A percentile compares a stretch with the other conserved stretches of the same genome.
Conservation (phyloP, 116 monocot species). For the Dioscorea cayenensis region DNA sequence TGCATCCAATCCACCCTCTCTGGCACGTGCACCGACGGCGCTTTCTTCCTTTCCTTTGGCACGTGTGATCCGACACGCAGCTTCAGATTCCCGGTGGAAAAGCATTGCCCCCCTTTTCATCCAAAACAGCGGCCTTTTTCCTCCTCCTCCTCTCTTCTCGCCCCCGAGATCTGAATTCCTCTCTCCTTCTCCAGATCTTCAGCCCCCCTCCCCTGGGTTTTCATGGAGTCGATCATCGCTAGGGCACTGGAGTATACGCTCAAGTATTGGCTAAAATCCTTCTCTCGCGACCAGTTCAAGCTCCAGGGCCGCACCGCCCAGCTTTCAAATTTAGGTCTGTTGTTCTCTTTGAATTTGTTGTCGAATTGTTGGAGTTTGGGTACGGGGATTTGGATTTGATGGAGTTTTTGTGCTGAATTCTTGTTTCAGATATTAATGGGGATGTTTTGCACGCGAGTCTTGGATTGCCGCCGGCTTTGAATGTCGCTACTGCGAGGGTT, state of each 20-base stretch:
- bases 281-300: constrained; percentile 99
- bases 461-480: constrained; percentile 73
- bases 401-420: constrained; percentile 5
- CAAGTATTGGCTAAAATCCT: constrained; percentile 99
- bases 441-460: constrained; percentile 87
- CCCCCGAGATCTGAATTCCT: neutral
- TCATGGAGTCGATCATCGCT: constrained; percentile 96
- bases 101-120: neutral
- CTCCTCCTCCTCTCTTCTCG: neutral
- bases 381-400: neutral
- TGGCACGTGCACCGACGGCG: constrained; percentile 1
- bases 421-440: constrained; percentile 81
- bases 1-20: neutral
- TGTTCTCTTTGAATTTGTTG: neutral
- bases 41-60: neutral
- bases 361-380: neutral
- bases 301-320: constrained; percentile 93
- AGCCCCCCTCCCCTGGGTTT: neutral
- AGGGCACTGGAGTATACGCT: constrained; percentile 98
- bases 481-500: constrained; percentile 80
- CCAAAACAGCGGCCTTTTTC: neutral
- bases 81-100: constrained; percentile 1
- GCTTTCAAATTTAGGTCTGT: constrained; percentile 88
- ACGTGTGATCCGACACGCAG: constrained; percentile 2
- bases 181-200: neutral